Conservation (phyloP, 2,329 filamentous ascomycete species). For the Penicillium sp. region DNA sequence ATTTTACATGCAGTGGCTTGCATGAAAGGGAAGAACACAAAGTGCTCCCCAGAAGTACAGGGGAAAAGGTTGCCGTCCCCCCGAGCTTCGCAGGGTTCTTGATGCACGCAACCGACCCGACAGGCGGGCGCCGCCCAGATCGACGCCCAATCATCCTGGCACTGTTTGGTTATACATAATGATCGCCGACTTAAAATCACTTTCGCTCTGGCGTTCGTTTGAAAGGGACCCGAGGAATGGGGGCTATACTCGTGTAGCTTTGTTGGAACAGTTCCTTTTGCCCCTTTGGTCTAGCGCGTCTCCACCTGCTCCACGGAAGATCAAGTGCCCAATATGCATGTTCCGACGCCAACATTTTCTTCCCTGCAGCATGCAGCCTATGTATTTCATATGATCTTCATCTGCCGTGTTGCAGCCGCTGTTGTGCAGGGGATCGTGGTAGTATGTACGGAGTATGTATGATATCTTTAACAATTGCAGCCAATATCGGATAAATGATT, state of each 20-base stretch:
- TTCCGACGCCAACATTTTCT: slow-evolving; percentile 14
- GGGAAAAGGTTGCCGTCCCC: not conserved
- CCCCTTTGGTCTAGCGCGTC: slow-evolving; percentile 13
- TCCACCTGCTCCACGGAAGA: slow-evolving; percentile 16
- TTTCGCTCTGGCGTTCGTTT: not conserved
- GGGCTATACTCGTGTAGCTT: slow-evolving; percentile 4
- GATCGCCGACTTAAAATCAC: slow-evolving; percentile 5
- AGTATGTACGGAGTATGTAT: not conserved
- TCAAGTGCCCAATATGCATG: slow-evolving; percentile 19
- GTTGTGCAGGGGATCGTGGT: slow-evolving; percentile 14
- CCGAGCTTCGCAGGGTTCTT: slow-evolving; percentile 4
- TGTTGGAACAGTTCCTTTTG: slow-evolving; percentile 15
- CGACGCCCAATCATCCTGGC: not conserved
- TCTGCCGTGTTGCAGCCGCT: slow-evolving; percentile 1
- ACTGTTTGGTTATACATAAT: not conserved
- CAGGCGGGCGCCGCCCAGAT: slow-evolving; percentile 11
- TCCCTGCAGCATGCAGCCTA: slow-evolving; percentile 24
- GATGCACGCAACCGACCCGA: slow-evolving; percentile 11
- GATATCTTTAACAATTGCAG: not conserved
- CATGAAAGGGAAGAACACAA: not conserved
- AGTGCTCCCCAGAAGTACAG: not conserved
- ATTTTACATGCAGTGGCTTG: not conserved
- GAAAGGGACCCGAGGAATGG: slow-evolving; percentile 14
- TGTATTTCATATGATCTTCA: slow-evolving; percentile 11
- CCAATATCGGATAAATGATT: not conserved